phyloP scores from a whole-genome alignment of 2,329 filamentous ascomycete species.

The Fusarium globosum region DNA sequence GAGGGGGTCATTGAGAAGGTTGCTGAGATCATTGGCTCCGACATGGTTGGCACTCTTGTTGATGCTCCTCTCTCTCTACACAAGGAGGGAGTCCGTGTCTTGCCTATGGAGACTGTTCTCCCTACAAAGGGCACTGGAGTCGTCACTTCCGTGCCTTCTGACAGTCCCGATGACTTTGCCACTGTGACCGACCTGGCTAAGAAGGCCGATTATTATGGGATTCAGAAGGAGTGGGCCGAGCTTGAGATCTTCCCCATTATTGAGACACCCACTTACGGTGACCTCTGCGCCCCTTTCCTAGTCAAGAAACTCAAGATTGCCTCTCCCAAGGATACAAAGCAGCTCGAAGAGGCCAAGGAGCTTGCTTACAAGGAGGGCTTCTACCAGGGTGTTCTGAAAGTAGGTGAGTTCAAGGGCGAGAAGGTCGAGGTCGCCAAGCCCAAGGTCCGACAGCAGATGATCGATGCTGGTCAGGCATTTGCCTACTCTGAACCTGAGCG shows the following conservation, averaged over 20 bases:
- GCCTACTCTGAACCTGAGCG: slow-evolving; percentile 94
- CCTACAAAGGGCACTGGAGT: slow-evolving; percentile 96
- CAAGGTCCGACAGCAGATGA: slow-evolving; percentile 81
- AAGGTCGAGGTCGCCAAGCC: slow-evolving; percentile 88
- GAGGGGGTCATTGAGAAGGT: slow-evolving; percentile 82
- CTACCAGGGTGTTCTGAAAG: slow-evolving; percentile 91
- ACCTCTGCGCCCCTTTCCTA: slow-evolving; percentile 83
- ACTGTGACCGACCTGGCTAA: slow-evolving; percentile 89
- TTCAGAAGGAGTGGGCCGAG: slow-evolving; percentile 96
- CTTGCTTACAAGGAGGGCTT: slow-evolving; percentile 97
- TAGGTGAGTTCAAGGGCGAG: slow-evolving; percentile 89
- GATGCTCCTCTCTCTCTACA: slow-evolving; percentile 90
- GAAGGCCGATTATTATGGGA: slow-evolving; percentile 96
- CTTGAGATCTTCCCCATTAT: slow-evolving; percentile 91
- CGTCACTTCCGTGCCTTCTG: slow-evolving; percentile 94
- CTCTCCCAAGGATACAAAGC: slow-evolving; percentile 91
- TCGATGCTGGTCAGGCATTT: slow-evolving; percentile 84
- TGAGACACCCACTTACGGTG: slow-evolving; percentile 86
- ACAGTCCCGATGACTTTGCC: slow-evolving; percentile 93
- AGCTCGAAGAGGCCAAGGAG: slow-evolving; percentile 94
- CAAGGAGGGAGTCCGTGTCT: slow-evolving; percentile 83
- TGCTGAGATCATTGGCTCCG: slow-evolving; percentile 78
- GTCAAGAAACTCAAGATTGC: slow-evolving; percentile 96
- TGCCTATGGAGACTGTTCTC: slow-evolving; percentile 95
- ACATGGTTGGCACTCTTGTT: slow-evolving; percentile 88